Conservation (phyloP, 495 filamentous ascomycete species). For the Acidomyces sp. region DNA sequence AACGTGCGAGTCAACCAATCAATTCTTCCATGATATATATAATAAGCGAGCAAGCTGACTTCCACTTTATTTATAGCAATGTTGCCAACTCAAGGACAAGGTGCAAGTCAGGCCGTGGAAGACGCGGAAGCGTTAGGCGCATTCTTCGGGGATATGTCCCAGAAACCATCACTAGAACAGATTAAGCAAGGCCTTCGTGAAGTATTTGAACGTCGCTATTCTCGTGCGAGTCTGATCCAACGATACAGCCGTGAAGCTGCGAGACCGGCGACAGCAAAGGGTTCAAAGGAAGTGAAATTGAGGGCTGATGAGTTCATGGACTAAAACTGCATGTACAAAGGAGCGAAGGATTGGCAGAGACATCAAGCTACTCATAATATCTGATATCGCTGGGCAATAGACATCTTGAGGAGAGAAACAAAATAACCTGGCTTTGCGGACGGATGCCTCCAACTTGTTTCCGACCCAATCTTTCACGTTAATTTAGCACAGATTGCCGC, state of each 20-base stretch:
- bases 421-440: too few species aligned
- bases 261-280: conserved; percentile 26
- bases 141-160: conserved; percentile 6
- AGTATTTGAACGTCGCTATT: conserved; percentile 17
- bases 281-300: conserved; percentile 27
- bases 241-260: conserved; percentile 29
- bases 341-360: conserved; percentile 30
- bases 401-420: too few species aligned
- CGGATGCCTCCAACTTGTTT: too few species aligned
- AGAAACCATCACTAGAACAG: conserved; percentile 2
- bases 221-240: conserved; percentile 23
- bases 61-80: too few species aligned
- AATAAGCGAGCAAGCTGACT: too few species aligned
- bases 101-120: conserved; percentile 25
- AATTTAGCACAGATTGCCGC: too few species aligned
- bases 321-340: conserved; percentile 33
- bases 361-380: too few species aligned
- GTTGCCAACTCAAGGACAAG: conserved; percentile 26
- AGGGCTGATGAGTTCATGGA: conserved; percentile 34
- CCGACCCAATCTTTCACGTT: too few species aligned
- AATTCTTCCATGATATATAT: too few species aligned
- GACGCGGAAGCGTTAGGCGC: conserved; percentile 19
- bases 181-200: background rate
- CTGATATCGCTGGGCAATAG: too few species aligned
- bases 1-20: too few species aligned